These are phyloP conservation scores for Scutellaria barbata DNA, from an alignment of 257 asterid species.

Conservation along the genomic window DNA sequence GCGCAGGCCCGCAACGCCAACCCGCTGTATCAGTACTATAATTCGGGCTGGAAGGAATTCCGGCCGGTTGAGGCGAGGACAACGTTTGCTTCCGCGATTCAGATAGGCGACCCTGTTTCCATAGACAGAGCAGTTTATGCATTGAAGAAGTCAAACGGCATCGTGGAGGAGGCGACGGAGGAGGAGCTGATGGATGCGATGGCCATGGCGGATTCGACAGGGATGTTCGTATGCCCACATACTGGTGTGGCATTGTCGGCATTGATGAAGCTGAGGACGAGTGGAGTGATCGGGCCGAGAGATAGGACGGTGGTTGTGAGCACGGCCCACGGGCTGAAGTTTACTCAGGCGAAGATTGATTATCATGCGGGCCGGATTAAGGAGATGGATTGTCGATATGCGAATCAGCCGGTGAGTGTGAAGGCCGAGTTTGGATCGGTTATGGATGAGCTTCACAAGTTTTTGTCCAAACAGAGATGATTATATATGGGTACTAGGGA, in stretches of 20 bases:
- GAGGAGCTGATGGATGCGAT: constrained; percentile 66
- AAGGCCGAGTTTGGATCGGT: constrained; percentile 54
- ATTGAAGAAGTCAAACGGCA: constrained; percentile 48
- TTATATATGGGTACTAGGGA: neutral
- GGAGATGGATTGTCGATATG: constrained; percentile 46
- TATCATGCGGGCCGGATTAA: constrained; percentile 50
- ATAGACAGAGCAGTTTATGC: constrained; percentile 60
- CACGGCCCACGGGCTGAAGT: constrained; percentile 67
- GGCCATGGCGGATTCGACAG: constrained; percentile 68
- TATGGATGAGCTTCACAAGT: constrained; percentile 54
- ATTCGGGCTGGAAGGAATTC: constrained; percentile 52
- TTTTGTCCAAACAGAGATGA: constrained; percentile 26
- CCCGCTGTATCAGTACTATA: constrained; percentile 49
- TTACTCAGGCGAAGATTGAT: constrained; percentile 60
- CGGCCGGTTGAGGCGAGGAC: constrained; percentile 43
- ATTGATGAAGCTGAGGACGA: constrained; percentile 50
- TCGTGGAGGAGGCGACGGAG: constrained; percentile 67
- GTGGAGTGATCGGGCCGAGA: constrained; percentile 48
- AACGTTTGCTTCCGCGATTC: constrained; percentile 62
- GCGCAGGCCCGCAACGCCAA: constrained; percentile 63
- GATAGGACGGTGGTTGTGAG: constrained; percentile 66
- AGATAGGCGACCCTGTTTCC: constrained; percentile 70
- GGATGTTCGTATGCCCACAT: constrained; percentile 67
- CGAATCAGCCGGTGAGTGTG: constrained; percentile 57
- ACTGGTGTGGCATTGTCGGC: constrained; percentile 63